Percentiles rank a stretch among this genome's conserved stretches.
phyloP scores from a whole-genome alignment of 2,329 filamentous ascomycete species.

The Lecanicillium sp. region DNA sequence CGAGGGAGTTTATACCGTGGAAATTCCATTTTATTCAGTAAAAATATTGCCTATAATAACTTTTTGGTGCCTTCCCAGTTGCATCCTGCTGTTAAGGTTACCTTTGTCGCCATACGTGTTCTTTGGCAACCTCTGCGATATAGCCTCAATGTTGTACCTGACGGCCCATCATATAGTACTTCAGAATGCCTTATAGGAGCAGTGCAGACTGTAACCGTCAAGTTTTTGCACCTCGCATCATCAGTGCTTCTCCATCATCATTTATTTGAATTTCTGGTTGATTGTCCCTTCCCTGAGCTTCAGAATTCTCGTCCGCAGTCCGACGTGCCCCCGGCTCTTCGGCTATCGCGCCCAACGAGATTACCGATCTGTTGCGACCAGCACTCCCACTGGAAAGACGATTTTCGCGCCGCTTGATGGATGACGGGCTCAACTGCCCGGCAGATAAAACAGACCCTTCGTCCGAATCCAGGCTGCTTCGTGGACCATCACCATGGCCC shows the following conservation, averaged over 20 bases:
- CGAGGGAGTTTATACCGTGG: no score
- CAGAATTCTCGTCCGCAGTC: background rate
- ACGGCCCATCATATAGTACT: no score
- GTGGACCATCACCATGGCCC: slow-evolving; percentile 4
- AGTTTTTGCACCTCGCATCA: slow-evolving; percentile 2
- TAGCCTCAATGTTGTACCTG: no score
- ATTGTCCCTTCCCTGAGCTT: background rate
- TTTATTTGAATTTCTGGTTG: background rate
- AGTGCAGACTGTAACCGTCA: no score
- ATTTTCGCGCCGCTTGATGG: slow-evolving; percentile 22
- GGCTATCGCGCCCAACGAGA: slow-evolving; percentile 37
- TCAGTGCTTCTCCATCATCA: slow-evolving; percentile 5
- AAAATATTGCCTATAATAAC: no score
- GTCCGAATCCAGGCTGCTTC: slow-evolving; percentile 27
- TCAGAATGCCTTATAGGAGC: no score
- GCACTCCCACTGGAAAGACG: slow-evolving; percentile 24
- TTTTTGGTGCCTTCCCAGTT: no score
- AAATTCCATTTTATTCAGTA: no score
- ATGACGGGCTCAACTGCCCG: slow-evolving; percentile 24
- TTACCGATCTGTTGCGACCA: slow-evolving; percentile 26
- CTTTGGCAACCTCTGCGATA: no score
- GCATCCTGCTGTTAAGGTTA: no score
- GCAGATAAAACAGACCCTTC: slow-evolving; percentile 22
- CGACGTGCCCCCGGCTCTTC: slow-evolving; percentile 25
- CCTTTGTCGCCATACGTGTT: no score